Base-by-base conservation (phyloP, 805 yeast genomes). In the Zygoascus bituminiphila region DNA sequence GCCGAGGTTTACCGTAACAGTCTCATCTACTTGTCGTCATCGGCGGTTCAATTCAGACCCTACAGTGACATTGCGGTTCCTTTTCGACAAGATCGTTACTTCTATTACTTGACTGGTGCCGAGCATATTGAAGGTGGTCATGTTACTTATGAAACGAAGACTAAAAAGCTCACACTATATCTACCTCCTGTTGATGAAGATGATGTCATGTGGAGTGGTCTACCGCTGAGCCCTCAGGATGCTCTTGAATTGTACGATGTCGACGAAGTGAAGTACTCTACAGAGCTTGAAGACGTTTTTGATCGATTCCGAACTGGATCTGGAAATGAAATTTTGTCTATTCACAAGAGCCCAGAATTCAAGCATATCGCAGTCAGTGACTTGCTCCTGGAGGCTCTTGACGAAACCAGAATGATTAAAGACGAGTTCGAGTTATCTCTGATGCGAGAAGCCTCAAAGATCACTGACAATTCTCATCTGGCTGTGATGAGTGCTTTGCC, bases 131-230 rank as follows among this genome's bases (percentile, higher is more conserved):
- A 93, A 0, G 94, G 93, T 1, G 73, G 84, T 29, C 82, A 78
- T 56, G 75, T 87, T 1, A 67, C 84, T 20, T 91, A 76, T 60
- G 70, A 78, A 44, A 59, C 80, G 35, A 60, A 55, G 2, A 56
- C 64, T 5, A 86, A 82, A 40, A 73, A 77, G 46, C 71, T 88
- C 52, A 78, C 81, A 0, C 68, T 91, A 22, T 91, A 84, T 60
- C 70, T 93, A 45, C 97, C 98, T 0, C 77, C 84, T 46, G 73
- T 91, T 36, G 96, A 88, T 60, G 68, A 75, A 39, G 98, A 93
- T 40, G 96, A 87, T 61, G 84, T 91, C 38, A 84, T 93, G 88
- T 91, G 98, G 98, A 82, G 93, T 50, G 98, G 98, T 0, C 61
- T 83, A 65, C 98, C 98, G 4, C 54, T 87, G 46, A 69, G 78